A percentile compares a stretch with the other conserved stretches of the same genome.
phyloP scores from a whole-genome alignment of 164 flowering plant species.

The Liriodendron chinense region DNA sequence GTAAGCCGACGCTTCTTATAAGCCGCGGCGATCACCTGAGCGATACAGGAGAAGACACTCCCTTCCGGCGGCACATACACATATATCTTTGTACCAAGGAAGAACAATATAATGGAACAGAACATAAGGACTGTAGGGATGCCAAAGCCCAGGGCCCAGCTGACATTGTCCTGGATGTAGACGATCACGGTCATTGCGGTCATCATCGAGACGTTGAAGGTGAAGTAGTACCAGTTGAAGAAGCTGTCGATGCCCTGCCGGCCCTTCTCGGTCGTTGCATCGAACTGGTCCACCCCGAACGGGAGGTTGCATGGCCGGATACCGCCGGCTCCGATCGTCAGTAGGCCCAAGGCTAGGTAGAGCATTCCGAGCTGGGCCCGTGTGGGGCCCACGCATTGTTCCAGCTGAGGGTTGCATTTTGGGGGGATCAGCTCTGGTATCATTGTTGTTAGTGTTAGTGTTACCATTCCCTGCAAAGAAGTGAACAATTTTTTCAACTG shows the following conservation, averaged over 20 bases:
- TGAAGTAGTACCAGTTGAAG: conserved; percentile 86
- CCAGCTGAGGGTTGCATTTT: conserved; percentile 19
- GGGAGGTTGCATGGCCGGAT: conserved; percentile 83
- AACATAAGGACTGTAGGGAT: conserved; percentile 64
- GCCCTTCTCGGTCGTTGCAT: conserved; percentile 61
- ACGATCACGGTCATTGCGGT: conserved; percentile 58
- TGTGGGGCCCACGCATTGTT: conserved; percentile 25
- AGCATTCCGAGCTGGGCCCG: conserved; percentile 41
- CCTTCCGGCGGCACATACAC: conserved; percentile 64
- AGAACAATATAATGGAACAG: conserved; percentile 48
- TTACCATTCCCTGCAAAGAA: conserved; percentile 56
- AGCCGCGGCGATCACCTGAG: conserved; percentile 53
- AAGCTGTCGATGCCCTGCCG: conserved; percentile 63
- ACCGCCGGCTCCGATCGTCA: conserved; percentile 65
- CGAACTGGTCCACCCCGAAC: conserved; percentile 86
- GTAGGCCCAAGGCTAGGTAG: conserved; percentile 31
- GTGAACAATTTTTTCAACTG: too few species aligned
- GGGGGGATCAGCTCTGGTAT: conserved; percentile 54
- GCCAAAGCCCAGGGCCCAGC: conserved; percentile 75
- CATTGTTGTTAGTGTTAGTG: conserved; percentile 49
- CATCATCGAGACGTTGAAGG: conserved; percentile 58
- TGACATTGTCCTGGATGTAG: conserved; percentile 62
- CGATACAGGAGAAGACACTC: conserved; percentile 58
- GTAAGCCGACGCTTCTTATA: conserved; percentile 50
- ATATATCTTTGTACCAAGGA: conserved; percentile 58